Conservation (phyloP, 495 filamentous ascomycete species). For the Tetracladium setigerum region DNA sequence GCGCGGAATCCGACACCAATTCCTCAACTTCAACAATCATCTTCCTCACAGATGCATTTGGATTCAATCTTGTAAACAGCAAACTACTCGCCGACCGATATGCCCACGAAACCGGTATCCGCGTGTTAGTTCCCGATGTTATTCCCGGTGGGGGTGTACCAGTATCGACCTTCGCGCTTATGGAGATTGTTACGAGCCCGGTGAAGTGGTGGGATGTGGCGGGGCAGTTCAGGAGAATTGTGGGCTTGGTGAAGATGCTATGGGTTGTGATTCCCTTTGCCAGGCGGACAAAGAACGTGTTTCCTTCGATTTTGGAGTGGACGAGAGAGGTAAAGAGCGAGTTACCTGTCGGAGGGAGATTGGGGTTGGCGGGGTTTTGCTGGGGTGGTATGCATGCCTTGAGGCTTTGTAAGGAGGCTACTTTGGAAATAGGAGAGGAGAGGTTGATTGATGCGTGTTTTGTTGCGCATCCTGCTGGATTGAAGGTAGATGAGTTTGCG, state of each 20-base stretch:
- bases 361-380: conserved; percentile 4
- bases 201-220: conserved; percentile 1
- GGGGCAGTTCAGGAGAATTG: neutral
- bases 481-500: conserved; percentile 1
- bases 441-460: conserved; percentile 23
- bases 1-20: neutral
- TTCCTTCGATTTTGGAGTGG: neutral
- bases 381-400: conserved; percentile 3
- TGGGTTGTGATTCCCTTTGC: neutral
- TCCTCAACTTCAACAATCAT: neutral
- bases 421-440: conserved; percentile 21
- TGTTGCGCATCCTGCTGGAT: neutral
- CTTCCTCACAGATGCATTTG: conserved; percentile 5
- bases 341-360: neutral
- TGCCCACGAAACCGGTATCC: neutral
- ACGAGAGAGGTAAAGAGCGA: neutral
- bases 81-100: neutral
- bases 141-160: conserved; percentile 3
- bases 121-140: neutral
- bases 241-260: neutral
- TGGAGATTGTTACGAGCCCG: neutral
- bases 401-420: conserved; percentile 8
- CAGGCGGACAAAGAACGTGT: neutral
- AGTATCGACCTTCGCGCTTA: neutral
- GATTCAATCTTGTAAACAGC: conserved; percentile 2